Percentiles rank a stretch among this genome's conserved stretches.
Evolutionary conservation across 2,329 filamentous ascomycete species (phyloP).

Genomic region (Stagonosporopsis rhizophila): DNA sequence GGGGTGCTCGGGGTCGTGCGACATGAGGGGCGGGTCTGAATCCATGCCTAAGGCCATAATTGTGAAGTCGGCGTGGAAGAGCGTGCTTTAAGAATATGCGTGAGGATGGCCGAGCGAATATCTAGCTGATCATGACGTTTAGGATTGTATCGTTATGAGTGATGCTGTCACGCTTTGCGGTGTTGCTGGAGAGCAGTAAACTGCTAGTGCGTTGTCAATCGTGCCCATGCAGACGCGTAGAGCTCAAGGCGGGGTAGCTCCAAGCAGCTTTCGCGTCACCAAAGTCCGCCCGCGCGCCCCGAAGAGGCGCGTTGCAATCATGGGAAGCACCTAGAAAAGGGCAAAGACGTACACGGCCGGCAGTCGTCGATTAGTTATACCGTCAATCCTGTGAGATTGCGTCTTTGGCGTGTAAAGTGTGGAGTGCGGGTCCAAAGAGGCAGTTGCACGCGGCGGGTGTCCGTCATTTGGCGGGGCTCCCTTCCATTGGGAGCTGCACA

Average conservation of each 20-base stretch:
- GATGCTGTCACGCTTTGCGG: not conserved
- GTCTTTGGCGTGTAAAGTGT: constrained; percentile 20
- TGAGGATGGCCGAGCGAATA: not conserved
- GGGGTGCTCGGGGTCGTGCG: constrained; percentile 31
- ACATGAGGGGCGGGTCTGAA: constrained; percentile 29
- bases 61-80: not conserved
- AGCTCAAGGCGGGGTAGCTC: constrained; percentile 16
- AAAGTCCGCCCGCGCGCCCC: constrained; percentile 12
- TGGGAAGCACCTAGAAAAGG: not conserved
- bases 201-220: constrained; percentile 10
- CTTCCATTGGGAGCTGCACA: constrained; percentile 13
- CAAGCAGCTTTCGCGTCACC: not conserved
- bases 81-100: not conserved
- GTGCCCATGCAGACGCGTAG: constrained; percentile 15
- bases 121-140: not conserved
- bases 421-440: constrained; percentile 30
- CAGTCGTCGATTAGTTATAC: constrained; percentile 2
- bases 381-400: constrained; percentile 1
- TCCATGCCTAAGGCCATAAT: constrained; percentile 37
- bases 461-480: constrained; percentile 37
- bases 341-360: constrained; percentile 3
- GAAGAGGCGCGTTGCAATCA: not conserved
- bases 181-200: not conserved
- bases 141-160: not conserved
- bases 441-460: constrained; percentile 32